Conservation (phyloP, 2,329 filamentous ascomycete genomes). For the Parastagonospora avenae region DNA sequence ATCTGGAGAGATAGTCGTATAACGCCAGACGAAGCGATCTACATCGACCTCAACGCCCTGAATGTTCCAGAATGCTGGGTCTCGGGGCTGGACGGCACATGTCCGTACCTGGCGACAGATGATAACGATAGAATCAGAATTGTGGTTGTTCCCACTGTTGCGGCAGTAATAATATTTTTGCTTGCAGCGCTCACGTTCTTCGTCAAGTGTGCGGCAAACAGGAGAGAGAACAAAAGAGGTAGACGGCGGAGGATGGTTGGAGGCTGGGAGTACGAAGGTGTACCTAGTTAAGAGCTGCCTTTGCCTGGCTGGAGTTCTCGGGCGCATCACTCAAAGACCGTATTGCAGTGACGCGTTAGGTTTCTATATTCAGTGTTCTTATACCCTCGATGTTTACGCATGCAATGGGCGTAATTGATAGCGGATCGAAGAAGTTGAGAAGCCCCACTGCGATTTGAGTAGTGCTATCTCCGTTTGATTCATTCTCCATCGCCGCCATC, state of each 20-base stretch:
- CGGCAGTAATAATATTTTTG: slow-evolving; percentile 66
- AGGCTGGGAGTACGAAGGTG: slow-evolving; percentile 72
- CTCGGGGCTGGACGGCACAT: slow-evolving; percentile 59
- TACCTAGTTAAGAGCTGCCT: slow-evolving; percentile 51
- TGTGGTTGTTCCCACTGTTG: slow-evolving; percentile 66
- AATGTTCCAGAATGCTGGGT: slow-evolving; percentile 65
- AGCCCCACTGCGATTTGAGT: too few species aligned
- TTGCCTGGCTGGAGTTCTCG: neutral
- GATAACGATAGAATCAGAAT: slow-evolving; percentile 52
- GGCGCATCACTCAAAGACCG: too few species aligned
- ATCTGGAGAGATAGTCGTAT: slow-evolving; percentile 12
- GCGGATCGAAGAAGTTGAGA: too few species aligned
- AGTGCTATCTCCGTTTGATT: too few species aligned
- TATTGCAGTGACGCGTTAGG: too few species aligned
- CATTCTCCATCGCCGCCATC: too few species aligned
- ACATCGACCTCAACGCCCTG: slow-evolving; percentile 67
- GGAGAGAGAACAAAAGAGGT: slow-evolving; percentile 57
- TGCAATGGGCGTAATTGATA: too few species aligned
- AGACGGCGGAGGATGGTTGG: slow-evolving; percentile 55
- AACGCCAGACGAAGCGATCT: slow-evolving; percentile 46
- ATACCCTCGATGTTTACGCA: too few species aligned
- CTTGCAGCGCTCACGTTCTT: slow-evolving; percentile 66
- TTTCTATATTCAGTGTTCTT: too few species aligned
- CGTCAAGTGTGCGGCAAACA: slow-evolving; percentile 68
- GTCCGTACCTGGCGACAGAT: slow-evolving; percentile 60